Conservation (phyloP, 2,329 filamentous ascomycete genomes). For the Biscogniauxia sp. region DNA sequence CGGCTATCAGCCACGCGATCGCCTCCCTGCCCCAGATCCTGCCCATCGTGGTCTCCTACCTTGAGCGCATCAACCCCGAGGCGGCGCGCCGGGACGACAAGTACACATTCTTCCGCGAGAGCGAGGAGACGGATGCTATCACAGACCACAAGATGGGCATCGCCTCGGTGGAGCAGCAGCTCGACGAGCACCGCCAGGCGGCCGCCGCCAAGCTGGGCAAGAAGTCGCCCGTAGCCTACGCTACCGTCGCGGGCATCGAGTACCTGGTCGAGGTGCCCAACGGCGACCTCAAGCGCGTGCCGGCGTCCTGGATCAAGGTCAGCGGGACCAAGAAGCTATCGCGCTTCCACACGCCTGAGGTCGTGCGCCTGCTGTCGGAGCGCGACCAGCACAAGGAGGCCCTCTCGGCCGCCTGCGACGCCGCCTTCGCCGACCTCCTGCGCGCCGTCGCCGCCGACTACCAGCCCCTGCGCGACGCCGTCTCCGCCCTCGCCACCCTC, state of each 20-base stretch:
- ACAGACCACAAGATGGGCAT: slow-evolving; percentile 87
- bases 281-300: slow-evolving; percentile 76
- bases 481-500: slow-evolving; percentile 79
- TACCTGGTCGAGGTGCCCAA: slow-evolving; percentile 93
- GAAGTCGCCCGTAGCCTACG: slow-evolving; percentile 69
- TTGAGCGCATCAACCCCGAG: slow-evolving; percentile 81
- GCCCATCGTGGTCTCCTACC: slow-evolving; percentile 67
- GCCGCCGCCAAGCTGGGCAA: slow-evolving; percentile 72
- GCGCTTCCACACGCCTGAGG: slow-evolving; percentile 91
- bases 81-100: slow-evolving; percentile 88
- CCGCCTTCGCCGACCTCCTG: slow-evolving; percentile 72
- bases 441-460: slow-evolving; percentile 77
- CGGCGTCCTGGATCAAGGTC: slow-evolving; percentile 92
- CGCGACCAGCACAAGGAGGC: slow-evolving; percentile 94
- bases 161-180: slow-evolving; percentile 84
- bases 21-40: slow-evolving; percentile 73
- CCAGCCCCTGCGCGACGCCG: slow-evolving; percentile 82
- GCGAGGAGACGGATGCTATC: slow-evolving; percentile 85
- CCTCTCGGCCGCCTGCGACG: slow-evolving; percentile 85
- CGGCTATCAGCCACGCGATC: slow-evolving; percentile 68
- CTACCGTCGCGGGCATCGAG: slow-evolving; percentile 85
- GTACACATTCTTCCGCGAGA: slow-evolving; percentile 87
- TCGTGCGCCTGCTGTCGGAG: slow-evolving; percentile 77
- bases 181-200: slow-evolving; percentile 70
- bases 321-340: slow-evolving; percentile 90